Evolutionary conservation across 1,284 basidiomycete species (phyloP).

Genomic region (Pyrrhoderma noxium): DNA sequence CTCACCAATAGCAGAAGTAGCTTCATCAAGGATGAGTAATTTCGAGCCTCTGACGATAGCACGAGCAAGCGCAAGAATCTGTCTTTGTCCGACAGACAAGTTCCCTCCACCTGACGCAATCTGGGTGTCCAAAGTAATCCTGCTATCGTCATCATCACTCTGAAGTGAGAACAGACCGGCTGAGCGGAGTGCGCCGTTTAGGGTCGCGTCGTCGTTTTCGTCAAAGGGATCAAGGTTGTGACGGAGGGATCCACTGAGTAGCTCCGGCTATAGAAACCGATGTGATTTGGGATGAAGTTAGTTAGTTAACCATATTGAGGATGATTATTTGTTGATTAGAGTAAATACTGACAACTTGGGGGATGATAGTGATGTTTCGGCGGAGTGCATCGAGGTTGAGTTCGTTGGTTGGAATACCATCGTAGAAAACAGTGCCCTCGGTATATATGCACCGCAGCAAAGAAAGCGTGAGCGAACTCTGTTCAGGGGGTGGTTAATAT

Average conservation of each 20-base stretch:
- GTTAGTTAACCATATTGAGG: too few species aligned
- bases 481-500: background rate
- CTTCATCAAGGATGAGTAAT: slow-evolving; percentile 32
- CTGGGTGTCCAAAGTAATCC: slow-evolving; percentile 30
- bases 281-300: background rate
- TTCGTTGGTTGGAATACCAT: slow-evolving; percentile 26
- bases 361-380: slow-evolving; percentile 44
- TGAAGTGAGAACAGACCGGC: slow-evolving; percentile 29
- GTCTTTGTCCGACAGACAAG: slow-evolving; percentile 46
- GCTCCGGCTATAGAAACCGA: slow-evolving; percentile 35
- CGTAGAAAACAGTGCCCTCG: slow-evolving; percentile 37
- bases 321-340: background rate
- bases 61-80: slow-evolving; percentile 36
- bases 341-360: slow-evolving; percentile 28
- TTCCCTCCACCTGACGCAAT: slow-evolving; percentile 35
- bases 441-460: slow-evolving; percentile 37
- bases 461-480: slow-evolving; percentile 38
- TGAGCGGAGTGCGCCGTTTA: slow-evolving; percentile 26
- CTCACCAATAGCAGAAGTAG: slow-evolving; percentile 12
- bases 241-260: slow-evolving; percentile 30
- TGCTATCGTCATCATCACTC: slow-evolving; percentile 22
- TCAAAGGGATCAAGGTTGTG: slow-evolving; percentile 42
- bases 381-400: slow-evolving; percentile 58
- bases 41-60: slow-evolving; percentile 30
- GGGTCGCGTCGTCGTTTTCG: slow-evolving; percentile 41